Base-by-base conservation (phyloP, 2,329 filamentous ascomycete species). In the Hypoxylon sp. region DNA sequence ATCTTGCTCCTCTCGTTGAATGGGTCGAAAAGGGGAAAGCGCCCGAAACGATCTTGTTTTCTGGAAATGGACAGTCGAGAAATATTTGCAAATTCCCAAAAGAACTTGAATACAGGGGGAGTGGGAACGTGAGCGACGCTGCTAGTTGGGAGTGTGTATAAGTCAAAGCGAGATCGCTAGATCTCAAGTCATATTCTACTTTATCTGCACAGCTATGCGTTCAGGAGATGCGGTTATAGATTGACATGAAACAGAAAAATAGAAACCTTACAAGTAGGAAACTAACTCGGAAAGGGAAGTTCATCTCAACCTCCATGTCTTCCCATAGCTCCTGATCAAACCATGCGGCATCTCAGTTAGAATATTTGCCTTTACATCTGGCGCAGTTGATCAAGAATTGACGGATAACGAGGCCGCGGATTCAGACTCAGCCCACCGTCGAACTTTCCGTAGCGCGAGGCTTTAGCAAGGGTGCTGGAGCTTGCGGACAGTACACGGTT, bases 281-380 rank as follows among this genome's bases (percentile, higher is more conserved):
- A 27, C 25, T 27, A 27, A 27, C 25, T 27, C 25, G 3, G 25
- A 27, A 27, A 27, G 25, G 3, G 5, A 27, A 27, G 25, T 27
- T 27, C 25, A 27, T 27, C 25, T 27, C 5, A 27, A 27, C 25
- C 25, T 27, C 25, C 25, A 2, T 27, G 25, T 3, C 25, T 27
- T 27, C 25, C 25, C 25, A 27, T 5, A 3, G 25, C 25, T 27
- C 25, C 25, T 27, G 25, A 27, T 27, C 25, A 27, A 27, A 27
- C 81, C 60, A 82, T 85, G 80, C 74, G 77, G 1, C 68, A 81
- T 67, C 76, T 84, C 22, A 66, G 77, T 66, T 83, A 80, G 78
- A 77, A 76, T 58, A 68, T 71, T 33, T 81, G 80, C 72, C 85
- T 5, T 60, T 84, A 0, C 78, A 84, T 64, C 74, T 85, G 1